A percentile compares a stretch with the other conserved stretches of the same genome.
Conservation (phyloP, 164 flowering plant genomes). For the Vitis cinerea region DNA sequence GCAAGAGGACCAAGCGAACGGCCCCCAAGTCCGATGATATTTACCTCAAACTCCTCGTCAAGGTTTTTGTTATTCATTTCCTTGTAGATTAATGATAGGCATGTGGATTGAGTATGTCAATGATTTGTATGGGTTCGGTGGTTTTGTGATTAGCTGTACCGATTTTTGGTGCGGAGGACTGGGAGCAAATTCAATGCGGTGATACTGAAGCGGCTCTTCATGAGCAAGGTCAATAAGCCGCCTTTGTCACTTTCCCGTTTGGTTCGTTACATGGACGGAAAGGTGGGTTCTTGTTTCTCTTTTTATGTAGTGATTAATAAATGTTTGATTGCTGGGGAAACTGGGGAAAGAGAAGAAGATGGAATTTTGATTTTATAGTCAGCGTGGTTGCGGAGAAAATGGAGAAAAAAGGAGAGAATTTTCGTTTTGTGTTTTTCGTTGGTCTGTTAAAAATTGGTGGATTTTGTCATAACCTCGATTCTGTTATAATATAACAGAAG, state of each 20-base stretch:
- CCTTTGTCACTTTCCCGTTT: slow-evolving; percentile 50
- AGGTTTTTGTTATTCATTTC: slow-evolving; percentile 17
- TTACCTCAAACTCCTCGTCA: slow-evolving; percentile 41
- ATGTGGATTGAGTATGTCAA: too few relatives aligned
- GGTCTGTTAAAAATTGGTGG: too few relatives aligned
- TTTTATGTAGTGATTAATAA: too few relatives aligned
- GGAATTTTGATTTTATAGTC: too few relatives aligned
- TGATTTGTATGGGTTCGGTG: not conserved
- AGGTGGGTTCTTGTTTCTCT: slow-evolving; percentile 24
- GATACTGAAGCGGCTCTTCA: slow-evolving; percentile 51
- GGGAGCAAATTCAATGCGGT: slow-evolving; percentile 54
- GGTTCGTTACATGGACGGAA: slow-evolving; percentile 32
- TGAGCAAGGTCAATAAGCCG: slow-evolving; percentile 52
- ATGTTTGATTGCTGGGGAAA: too few relatives aligned
- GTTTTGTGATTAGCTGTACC: slow-evolving; percentile 30
- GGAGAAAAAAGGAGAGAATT: too few relatives aligned
- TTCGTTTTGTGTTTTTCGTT: too few relatives aligned
- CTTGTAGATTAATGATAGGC: not conserved
- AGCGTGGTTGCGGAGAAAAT: too few relatives aligned
- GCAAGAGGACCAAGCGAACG: slow-evolving; percentile 39
- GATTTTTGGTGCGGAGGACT: slow-evolving; percentile 49
- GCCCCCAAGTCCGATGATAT: slow-evolving; percentile 47
- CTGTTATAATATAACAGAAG: too few relatives aligned
- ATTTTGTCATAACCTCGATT: too few relatives aligned
- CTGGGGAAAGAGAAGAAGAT: too few relatives aligned